phyloP scores from a whole-genome alignment of 1,139 yeast genomes.

The Diutina pseudorugosa region DNA sequence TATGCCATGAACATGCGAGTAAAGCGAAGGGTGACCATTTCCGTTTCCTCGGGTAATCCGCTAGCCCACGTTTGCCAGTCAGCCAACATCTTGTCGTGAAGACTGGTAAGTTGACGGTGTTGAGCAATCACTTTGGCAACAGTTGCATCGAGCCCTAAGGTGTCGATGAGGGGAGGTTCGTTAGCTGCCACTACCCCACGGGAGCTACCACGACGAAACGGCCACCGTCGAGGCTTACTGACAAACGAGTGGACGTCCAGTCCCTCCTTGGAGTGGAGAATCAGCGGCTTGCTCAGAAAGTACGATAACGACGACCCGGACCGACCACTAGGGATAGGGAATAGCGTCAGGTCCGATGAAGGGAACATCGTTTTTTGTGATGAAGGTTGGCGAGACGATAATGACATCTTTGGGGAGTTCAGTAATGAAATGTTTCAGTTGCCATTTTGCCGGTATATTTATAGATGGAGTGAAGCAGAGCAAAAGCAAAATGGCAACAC shows the following conservation, averaged over 20 bases:
- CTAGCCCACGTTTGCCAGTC: neutral
- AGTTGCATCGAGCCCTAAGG: neutral
- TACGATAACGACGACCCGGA: neutral
- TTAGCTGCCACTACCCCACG: neutral
- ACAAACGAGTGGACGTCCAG: neutral
- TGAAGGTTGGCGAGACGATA: neutral
- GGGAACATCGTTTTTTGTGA: neutral
- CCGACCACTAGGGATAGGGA: neutral
- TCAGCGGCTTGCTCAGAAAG: neutral
- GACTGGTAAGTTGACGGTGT: neutral
- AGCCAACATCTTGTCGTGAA: neutral
- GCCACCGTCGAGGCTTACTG: neutral
- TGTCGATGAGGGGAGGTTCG: neutral
- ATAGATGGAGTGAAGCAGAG: neutral
- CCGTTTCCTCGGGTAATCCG: neutral
- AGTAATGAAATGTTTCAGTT: too few relatives aligned
- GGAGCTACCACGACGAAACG: neutral
- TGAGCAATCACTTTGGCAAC: neutral
- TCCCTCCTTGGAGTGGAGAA: neutral
- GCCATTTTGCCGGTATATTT: neutral
- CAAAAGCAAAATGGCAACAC: neutral
- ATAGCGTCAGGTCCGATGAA: neutral
- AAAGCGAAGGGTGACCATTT: neutral
- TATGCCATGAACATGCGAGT: neutral
- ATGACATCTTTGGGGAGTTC: too few relatives aligned